These are phyloP conservation scores for Alternaria tenuissima DNA, from an alignment of 2,329 filamentous ascomycete genomes.

Conservation along the genomic window DNA sequence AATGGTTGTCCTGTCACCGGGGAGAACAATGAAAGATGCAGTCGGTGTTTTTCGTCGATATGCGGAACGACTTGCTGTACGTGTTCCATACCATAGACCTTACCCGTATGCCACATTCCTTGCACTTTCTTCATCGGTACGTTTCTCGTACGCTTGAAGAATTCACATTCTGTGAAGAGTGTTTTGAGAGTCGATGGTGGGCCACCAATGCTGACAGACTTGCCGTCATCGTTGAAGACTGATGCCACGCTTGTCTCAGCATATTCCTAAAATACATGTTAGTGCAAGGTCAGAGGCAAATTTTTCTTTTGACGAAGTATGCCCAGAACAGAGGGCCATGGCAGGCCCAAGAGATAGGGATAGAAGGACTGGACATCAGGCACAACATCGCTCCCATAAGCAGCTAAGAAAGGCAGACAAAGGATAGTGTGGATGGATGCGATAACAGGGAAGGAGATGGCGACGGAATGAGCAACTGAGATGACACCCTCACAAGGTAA, in stretches of 20 bases:
- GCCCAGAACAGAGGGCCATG: background rate
- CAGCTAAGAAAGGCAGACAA: background rate
- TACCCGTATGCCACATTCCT: background rate
- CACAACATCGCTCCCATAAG: background rate
- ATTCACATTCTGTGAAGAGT: background rate
- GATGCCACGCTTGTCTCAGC: background rate
- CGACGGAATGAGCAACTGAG: background rate
- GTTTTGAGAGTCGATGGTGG: background rate
- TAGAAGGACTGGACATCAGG: background rate
- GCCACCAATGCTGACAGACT: background rate
- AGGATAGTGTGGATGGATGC: background rate
- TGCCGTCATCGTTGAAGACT: background rate
- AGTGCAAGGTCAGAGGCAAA: background rate
- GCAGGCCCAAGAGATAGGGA: no score
- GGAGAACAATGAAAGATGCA: background rate
- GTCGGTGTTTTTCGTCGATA: background rate
- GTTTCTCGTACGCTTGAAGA: background rate
- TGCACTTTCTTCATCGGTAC: background rate
- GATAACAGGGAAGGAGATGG: background rate
- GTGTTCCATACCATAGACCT: background rate
- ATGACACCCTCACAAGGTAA: background rate
- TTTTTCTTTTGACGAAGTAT: background rate
- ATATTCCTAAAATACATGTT: background rate
- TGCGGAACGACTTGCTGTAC: background rate
- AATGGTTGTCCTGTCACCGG: background rate